phyloP scores from a whole-genome alignment of 805 yeast species.

The Lipomyces sp. region DNA sequence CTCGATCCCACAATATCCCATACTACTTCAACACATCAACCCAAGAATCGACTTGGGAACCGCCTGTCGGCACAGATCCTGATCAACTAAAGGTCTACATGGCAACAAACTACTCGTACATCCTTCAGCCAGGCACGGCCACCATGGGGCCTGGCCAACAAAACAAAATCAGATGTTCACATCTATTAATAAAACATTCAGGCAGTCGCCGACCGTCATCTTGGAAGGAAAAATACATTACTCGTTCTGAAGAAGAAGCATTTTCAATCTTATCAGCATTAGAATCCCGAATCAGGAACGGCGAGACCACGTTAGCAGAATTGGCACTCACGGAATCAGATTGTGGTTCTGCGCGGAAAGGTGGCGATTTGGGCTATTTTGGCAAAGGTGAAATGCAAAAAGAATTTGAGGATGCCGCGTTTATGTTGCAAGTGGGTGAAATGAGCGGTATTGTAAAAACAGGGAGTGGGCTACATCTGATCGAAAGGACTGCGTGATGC shows the following conservation, averaged over 20 bases:
- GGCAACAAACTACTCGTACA: constrained; percentile 45
- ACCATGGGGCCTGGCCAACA: constrained; percentile 51
- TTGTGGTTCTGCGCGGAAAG: constrained; percentile 81
- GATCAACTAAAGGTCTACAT: constrained; percentile 63
- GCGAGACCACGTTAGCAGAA: constrained; percentile 68
- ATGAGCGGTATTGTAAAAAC: constrained; percentile 82
- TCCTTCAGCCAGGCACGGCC: constrained; percentile 39
- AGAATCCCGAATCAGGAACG: constrained; percentile 63
- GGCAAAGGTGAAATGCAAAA: constrained; percentile 96
- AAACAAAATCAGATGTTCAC: constrained; percentile 76
- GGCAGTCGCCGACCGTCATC: constrained; percentile 89
- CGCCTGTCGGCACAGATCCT: constrained; percentile 81
- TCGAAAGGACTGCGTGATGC: constrained; percentile 75
- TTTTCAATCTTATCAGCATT: constrained; percentile 59
- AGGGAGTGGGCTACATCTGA: constrained; percentile 87
- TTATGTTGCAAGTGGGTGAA: constrained; percentile 79
- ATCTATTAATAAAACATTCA: constrained; percentile 79
- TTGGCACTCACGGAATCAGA: constrained; percentile 85
- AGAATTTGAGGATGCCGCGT: constrained; percentile 85
- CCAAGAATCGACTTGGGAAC: constrained; percentile 83
- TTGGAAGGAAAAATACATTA: constrained; percentile 80
- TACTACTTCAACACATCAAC: constrained; percentile 76
- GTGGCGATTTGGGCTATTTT: constrained; percentile 91
- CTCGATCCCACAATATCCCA: constrained; percentile 81
- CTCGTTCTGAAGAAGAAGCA: constrained; percentile 84